Conservation (phyloP, 192 early-diverging fungal species). For the Umbelopsis vinacea region DNA sequence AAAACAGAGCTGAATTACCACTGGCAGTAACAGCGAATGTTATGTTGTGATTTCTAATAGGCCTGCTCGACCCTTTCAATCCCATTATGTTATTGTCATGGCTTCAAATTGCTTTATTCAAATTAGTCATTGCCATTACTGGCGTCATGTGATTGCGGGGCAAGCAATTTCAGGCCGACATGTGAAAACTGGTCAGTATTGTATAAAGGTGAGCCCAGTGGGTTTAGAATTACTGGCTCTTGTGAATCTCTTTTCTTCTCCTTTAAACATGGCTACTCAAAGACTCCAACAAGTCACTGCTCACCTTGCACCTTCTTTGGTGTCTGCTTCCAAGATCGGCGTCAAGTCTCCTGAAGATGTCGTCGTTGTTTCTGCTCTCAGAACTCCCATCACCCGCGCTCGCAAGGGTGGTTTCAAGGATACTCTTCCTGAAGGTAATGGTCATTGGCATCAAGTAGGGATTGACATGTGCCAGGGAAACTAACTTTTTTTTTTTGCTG, state of each 20-base stretch:
- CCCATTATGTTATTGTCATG: too few relatives aligned
- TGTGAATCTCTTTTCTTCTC: constrained; percentile 12
- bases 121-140: not conserved
- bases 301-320: constrained; percentile 36
- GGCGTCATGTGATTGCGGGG: constrained; percentile 21
- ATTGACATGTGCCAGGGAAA: not conserved
- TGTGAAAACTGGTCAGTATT: not conserved
- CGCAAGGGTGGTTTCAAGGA: constrained; percentile 85
- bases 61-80: too few relatives aligned
- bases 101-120: too few relatives aligned
- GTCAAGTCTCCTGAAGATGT: constrained; percentile 82
- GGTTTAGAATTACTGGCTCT: not conserved
- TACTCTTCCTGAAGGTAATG: constrained; percentile 66
- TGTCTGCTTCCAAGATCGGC: constrained; percentile 47
- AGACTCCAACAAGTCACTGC: constrained; percentile 37
- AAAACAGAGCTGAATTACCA: too few relatives aligned
- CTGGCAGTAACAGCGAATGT: too few relatives aligned
- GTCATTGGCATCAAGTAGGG: not conserved
- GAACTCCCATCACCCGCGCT: constrained; percentile 75
- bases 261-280: constrained; percentile 13
- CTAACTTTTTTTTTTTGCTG: constrained; percentile 24
- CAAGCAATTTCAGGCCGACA: not conserved
- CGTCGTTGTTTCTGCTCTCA: constrained; percentile 79
- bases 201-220: constrained; percentile 2
- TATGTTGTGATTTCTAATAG: too few relatives aligned